A percentile compares a stretch with the other conserved stretches of the same genome.
These are phyloP conservation scores for Exidia glandulosa DNA, from an alignment of 768 basidiomycete genomes.

Conservation along the genomic window DNA sequence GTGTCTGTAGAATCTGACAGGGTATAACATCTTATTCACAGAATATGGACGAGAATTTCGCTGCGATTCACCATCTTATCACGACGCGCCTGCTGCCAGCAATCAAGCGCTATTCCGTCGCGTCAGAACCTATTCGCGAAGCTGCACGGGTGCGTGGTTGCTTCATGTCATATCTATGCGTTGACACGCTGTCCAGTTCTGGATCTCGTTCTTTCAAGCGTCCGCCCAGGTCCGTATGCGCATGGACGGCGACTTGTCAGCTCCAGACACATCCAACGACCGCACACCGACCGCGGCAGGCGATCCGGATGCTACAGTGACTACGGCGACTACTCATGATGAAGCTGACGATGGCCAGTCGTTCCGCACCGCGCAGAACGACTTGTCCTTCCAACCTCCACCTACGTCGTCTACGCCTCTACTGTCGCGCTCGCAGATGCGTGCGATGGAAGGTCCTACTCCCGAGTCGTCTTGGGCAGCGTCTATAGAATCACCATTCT, in stretches of 20 bases:
- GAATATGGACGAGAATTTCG: slow-evolving; percentile 91
- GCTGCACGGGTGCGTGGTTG: slow-evolving; percentile 64
- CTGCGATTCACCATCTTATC: slow-evolving; percentile 76
- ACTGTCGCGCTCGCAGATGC: slow-evolving; percentile 19
- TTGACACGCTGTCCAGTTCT: slow-evolving; percentile 50
- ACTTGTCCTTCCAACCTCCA: slow-evolving; percentile 72
- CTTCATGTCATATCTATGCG: not conserved
- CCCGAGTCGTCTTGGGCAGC: slow-evolving; percentile 56
- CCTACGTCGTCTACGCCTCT: slow-evolving; percentile 25
- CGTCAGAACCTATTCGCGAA: slow-evolving; percentile 79
- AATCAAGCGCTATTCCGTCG: slow-evolving; percentile 81
- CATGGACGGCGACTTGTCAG: slow-evolving; percentile 57
- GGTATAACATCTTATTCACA: slow-evolving; percentile 17
- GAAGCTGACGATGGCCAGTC: slow-evolving; percentile 46
- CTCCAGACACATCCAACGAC: slow-evolving; percentile 28
- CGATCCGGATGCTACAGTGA: slow-evolving; percentile 16
- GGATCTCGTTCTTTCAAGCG: slow-evolving; percentile 92
- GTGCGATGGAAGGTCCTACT: slow-evolving; percentile 27
- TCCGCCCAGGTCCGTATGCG: slow-evolving; percentile 83
- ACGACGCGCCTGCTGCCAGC: slow-evolving; percentile 74
- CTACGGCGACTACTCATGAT: slow-evolving; percentile 15
- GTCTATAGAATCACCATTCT: slow-evolving; percentile 64
- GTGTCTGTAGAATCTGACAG: not conserved
- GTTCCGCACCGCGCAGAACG: slow-evolving; percentile 62
- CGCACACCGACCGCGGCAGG: slow-evolving; percentile 9